Evolutionary conservation across 768 basidiomycete species (phyloP).

Genomic region (Agaricus bisporus): DNA sequence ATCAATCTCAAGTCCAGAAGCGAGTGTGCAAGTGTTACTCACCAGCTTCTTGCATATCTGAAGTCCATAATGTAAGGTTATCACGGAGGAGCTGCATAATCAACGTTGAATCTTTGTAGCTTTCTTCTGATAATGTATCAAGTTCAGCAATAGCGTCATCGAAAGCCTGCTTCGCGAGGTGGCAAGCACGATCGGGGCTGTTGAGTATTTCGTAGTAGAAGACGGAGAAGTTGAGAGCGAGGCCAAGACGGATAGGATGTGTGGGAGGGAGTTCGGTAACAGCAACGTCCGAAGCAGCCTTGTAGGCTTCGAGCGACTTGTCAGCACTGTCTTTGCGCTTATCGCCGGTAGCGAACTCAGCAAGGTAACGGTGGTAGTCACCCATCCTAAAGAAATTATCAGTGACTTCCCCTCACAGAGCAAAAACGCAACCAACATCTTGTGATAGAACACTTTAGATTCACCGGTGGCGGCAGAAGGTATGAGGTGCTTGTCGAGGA

Average conservation of each 20-base stretch:
- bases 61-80: conserved; percentile 97
- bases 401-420: background rate
- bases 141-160: conserved; percentile 99
- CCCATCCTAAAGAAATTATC: conserved; percentile 71
- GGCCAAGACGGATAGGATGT: conserved; percentile 97
- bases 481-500: conserved; percentile 96
- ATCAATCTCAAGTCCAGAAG: conserved; percentile 9
- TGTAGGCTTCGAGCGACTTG: conserved; percentile 96
- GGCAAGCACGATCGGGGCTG: conserved; percentile 97
- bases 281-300: conserved; percentile 95
- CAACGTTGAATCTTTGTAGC: conserved; percentile 98
- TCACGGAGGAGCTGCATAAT: conserved; percentile 97
- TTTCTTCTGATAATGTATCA: conserved; percentile 97
- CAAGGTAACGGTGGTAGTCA: conserved; percentile 98
- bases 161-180: conserved; percentile 98
- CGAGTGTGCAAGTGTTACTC: conserved; percentile 20
- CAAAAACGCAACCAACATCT: conserved; percentile 61
- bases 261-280: conserved; percentile 93
- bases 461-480: conserved; percentile 95
- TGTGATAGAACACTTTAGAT: conserved; percentile 99
- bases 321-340: conserved; percentile 96
- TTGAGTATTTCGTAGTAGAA: conserved; percentile 99
- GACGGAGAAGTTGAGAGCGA: conserved; percentile 98
- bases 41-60: conserved; percentile 94
- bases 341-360: conserved; percentile 97